Evolutionary conservation across 345 rosid genomes (phyloP).

Genomic region (Gossypium rotundifolium): DNA sequence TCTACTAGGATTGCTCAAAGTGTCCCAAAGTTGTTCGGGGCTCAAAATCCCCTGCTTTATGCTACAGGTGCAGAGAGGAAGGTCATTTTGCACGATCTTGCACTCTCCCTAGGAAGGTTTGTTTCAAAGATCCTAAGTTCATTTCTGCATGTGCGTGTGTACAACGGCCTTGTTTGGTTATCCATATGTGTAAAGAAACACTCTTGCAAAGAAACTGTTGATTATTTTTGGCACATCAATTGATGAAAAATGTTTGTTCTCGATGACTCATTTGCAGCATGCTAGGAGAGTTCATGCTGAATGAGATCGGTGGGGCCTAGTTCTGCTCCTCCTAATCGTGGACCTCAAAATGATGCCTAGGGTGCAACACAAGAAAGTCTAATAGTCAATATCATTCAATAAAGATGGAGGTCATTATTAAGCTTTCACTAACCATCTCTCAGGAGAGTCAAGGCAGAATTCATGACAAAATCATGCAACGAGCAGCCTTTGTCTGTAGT

Average conservation of each 20-base stretch:
- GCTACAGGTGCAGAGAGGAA: conserved; percentile 22
- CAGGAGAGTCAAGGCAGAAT: not conserved
- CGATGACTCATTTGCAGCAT: conserved; percentile 10
- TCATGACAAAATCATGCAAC: not conserved
- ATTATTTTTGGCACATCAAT: not conserved
- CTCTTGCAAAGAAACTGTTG: not conserved
- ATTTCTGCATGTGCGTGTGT: not conserved
- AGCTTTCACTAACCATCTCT: not conserved
- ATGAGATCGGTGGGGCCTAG: conserved; percentile 4
- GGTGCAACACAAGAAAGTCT: not conserved
- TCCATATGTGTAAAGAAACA: not conserved
- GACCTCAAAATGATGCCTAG: not conserved
- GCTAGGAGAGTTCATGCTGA: not conserved
- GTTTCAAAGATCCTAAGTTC: not conserved
- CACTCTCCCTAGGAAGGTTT: conserved; percentile 15
- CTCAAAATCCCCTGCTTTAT: not conserved
- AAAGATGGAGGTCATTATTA: not conserved
- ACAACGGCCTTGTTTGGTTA: not conserved
- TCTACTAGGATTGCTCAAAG: conserved; percentile 14
- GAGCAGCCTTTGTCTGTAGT: not conserved
- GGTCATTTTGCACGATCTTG: conserved; percentile 21
- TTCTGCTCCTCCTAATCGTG: not conserved
- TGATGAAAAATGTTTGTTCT: not conserved
- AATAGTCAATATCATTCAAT: not conserved
- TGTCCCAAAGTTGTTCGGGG: not conserved